phyloP scores from a whole-genome alignment of 805 yeast species.

The Yarrowia sp. region DNA sequence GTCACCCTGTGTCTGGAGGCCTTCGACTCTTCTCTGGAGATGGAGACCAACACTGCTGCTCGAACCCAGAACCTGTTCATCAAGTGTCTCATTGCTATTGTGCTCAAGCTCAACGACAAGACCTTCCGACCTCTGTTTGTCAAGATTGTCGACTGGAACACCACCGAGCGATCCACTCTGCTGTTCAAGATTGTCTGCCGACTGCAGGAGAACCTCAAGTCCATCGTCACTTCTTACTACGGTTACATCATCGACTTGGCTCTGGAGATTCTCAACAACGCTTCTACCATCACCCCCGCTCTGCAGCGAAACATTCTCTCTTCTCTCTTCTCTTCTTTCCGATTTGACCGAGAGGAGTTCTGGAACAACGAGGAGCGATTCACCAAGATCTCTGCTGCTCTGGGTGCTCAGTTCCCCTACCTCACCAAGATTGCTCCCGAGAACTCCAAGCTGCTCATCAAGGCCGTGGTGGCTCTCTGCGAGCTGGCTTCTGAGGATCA shows the following conservation, averaged over 20 bases:
- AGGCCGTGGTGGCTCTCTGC: constrained; percentile 74
- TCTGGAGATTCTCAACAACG: constrained; percentile 52
- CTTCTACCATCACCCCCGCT: constrained; percentile 44
- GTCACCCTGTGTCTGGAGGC: constrained; percentile 65
- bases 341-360: constrained; percentile 87
- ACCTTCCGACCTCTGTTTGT: constrained; percentile 91
- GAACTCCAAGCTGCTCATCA: constrained; percentile 69
- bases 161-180: constrained; percentile 58
- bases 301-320: constrained; percentile 71
- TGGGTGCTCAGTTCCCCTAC: constrained; percentile 63
- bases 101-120: constrained; percentile 90
- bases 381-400: constrained; percentile 60
- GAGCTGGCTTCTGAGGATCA: constrained; percentile 55
- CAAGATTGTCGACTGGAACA: constrained; percentile 76
- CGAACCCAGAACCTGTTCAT: constrained; percentile 78
- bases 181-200: constrained; percentile 85
- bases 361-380: constrained; percentile 90
- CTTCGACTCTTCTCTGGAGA: constrained; percentile 64
- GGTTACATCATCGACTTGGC: constrained; percentile 82
- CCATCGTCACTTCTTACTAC: constrained; percentile 84
- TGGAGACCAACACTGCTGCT: constrained; percentile 68
- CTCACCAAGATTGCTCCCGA: constrained; percentile 46
- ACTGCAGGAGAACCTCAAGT: constrained; percentile 76
- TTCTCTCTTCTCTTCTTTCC: constrained; percentile 77
- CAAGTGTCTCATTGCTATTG: constrained; percentile 68